Percentiles rank a stretch among this genome's conserved stretches.
These are phyloP conservation scores for Aspergillus sergii DNA, from an alignment of 2,329 filamentous ascomycete genomes.

Conservation along the genomic window DNA sequence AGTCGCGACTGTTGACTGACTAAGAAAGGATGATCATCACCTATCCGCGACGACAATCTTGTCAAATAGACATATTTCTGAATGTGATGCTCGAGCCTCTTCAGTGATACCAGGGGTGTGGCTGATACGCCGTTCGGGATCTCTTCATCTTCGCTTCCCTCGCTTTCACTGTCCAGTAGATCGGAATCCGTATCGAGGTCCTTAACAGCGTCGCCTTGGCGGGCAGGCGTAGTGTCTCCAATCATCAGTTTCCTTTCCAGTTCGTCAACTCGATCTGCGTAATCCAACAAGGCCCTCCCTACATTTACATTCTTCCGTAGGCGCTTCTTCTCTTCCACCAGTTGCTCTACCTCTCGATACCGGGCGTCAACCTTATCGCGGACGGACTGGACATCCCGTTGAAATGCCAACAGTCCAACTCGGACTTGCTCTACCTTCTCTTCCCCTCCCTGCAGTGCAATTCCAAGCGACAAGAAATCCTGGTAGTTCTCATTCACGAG, in stretches of 20 bases:
- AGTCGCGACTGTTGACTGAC: slow-evolving; percentile 59
- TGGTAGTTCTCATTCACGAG: slow-evolving; percentile 95
- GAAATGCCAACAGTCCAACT: slow-evolving; percentile 83
- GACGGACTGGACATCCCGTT: slow-evolving; percentile 77
- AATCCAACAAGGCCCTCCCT: slow-evolving; percentile 53
- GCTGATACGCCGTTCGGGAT: slow-evolving; percentile 41
- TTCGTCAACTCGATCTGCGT: slow-evolving; percentile 54
- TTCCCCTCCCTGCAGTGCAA: slow-evolving; percentile 80
- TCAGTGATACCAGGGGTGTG: slow-evolving; percentile 37
- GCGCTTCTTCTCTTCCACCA: slow-evolving; percentile 68
- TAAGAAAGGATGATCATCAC: slow-evolving; percentile 65
- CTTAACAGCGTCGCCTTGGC: slow-evolving; percentile 18
- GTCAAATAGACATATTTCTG: slow-evolving; percentile 61
- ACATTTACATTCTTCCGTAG: slow-evolving; percentile 66
- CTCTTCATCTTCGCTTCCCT: slow-evolving; percentile 44
- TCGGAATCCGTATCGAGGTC: slow-evolving; percentile 39
- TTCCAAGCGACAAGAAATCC: slow-evolving; percentile 82
- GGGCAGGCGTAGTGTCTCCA: slow-evolving; percentile 40
- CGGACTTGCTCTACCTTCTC: slow-evolving; percentile 89
- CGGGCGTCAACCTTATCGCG: slow-evolving; percentile 66
- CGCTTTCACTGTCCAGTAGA: slow-evolving; percentile 37
- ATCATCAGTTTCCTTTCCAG: slow-evolving; percentile 72
- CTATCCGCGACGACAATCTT: slow-evolving; percentile 54
- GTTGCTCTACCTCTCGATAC: slow-evolving; percentile 61
- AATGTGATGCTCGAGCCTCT: slow-evolving; percentile 58